Percentiles rank a stretch among this genome's conserved stretches.
phyloP scores from a whole-genome alignment of 1,284 basidiomycete genomes.

The Rhodotorula mucilaginosa region DNA sequence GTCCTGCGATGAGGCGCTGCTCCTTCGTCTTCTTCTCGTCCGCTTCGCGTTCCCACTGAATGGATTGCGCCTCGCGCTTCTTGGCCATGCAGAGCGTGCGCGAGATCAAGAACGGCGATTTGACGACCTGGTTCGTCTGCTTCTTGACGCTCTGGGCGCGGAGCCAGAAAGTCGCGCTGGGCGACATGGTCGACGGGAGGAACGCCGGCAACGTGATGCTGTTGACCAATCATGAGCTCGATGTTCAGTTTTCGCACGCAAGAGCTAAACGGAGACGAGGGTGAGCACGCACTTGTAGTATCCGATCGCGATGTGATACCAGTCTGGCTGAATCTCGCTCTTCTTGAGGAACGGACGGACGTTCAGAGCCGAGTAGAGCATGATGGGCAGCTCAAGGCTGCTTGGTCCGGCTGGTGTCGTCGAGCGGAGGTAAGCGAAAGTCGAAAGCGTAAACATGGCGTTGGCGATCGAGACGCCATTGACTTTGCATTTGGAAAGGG shows the following conservation, averaged over 20 bases:
- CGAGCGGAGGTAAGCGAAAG: constrained; percentile 62
- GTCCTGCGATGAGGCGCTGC: constrained; percentile 42
- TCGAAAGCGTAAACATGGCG: constrained; percentile 70
- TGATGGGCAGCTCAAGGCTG: constrained; percentile 62
- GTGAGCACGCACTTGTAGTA: constrained; percentile 42
- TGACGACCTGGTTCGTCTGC: constrained; percentile 64
- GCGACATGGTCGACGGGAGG: constrained; percentile 47
- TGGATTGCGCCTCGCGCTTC: constrained; percentile 60
- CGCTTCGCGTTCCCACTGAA: constrained; percentile 67
- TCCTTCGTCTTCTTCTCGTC: constrained; percentile 53
- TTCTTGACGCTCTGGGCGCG: constrained; percentile 65
- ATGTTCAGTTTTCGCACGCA: too few species aligned
- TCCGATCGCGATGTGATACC: constrained; percentile 70
- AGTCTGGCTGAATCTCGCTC: constrained; percentile 48
- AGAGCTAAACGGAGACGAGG: not conserved
- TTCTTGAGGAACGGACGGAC: constrained; percentile 60
- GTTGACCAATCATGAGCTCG: not conserved
- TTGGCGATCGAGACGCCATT: constrained; percentile 70
- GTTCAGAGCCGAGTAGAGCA: constrained; percentile 78
- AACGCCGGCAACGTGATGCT: constrained; percentile 71
- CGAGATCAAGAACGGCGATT: constrained; percentile 60
- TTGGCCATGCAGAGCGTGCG: constrained; percentile 64
- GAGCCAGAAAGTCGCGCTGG: constrained; percentile 62
- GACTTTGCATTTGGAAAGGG: constrained; percentile 63
- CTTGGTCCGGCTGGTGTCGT: too few species aligned